phyloP scores from a whole-genome alignment of 495 filamentous ascomycete genomes.

The Neurospora intermedia region DNA sequence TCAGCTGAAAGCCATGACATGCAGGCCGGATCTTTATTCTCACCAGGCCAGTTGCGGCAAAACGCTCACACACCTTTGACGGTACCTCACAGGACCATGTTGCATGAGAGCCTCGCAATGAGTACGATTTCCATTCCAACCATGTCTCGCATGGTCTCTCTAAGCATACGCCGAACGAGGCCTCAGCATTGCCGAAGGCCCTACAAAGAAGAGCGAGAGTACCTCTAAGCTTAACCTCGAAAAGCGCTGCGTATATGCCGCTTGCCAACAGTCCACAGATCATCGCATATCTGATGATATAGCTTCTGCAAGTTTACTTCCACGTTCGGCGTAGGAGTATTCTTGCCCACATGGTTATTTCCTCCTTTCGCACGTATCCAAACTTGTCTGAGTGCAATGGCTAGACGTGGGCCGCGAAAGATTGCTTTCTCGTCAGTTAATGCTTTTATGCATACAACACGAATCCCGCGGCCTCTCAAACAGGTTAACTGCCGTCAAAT shows the following conservation, averaged over 20 bases:
- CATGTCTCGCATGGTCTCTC: neutral
- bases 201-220: neutral
- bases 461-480: neutral
- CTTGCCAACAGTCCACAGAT: neutral
- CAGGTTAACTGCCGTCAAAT: conserved; percentile 21
- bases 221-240: neutral
- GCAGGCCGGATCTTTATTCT: neutral
- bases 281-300: conserved; percentile 13
- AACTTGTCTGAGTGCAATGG: neutral
- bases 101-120: neutral
- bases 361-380: neutral
- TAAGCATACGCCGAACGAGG: conserved; percentile 4
- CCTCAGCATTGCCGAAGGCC: conserved; percentile 11
- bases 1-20: neutral
- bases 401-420: conserved; percentile 3
- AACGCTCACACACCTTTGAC: neutral
- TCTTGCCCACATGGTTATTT: conserved; percentile 1
- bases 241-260: neutral
- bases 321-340: conserved; percentile 3
- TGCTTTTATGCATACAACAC: neutral
- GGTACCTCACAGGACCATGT: neutral
- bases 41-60: neutral
- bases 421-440: conserved; percentile 1
- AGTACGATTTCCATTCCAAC: neutral
- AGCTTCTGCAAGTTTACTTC: conserved; percentile 10